Evolutionary conservation across 331 rosid genomes (phyloP).

Genomic region (Phaseolus coccineus): DNA sequence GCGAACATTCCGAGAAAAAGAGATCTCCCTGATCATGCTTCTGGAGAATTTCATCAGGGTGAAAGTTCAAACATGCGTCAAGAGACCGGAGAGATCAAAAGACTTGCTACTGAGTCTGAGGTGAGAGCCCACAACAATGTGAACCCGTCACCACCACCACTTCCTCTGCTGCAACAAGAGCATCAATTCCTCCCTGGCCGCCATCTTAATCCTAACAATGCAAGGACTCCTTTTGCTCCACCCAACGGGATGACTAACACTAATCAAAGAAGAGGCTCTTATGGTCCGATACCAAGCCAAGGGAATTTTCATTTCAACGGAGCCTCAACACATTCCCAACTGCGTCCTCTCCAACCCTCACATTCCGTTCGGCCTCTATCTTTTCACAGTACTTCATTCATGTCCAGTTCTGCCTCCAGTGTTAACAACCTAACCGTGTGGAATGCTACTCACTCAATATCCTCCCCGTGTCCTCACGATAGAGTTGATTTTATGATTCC

Average conservation of each 20-base stretch:
- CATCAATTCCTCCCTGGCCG: background rate
- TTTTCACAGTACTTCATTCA: background rate
- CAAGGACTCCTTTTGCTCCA: background rate
- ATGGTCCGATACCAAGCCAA: background rate
- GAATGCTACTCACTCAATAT: too few species aligned
- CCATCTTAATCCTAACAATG: background rate
- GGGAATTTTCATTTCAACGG: too few species aligned
- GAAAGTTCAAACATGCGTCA: slow-evolving; percentile 30
- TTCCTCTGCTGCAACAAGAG: background rate
- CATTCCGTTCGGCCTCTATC: background rate
- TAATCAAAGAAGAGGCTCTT: background rate
- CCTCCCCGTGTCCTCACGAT: background rate
- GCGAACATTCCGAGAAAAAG: background rate
- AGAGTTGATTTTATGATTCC: background rate
- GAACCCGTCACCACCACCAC: background rate
- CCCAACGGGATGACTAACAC: too few species aligned
- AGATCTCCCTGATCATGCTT: background rate
- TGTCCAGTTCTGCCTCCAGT: background rate
- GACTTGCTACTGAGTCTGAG: background rate
- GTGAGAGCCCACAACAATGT: background rate
- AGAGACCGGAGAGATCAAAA: background rate
- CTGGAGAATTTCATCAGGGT: background rate
- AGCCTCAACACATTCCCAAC: background rate
- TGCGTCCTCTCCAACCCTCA: background rate
- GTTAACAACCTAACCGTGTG: background rate